Evolutionary conservation across 1,284 basidiomycete genomes (phyloP).

Genomic region (Tilletia indica): DNA sequence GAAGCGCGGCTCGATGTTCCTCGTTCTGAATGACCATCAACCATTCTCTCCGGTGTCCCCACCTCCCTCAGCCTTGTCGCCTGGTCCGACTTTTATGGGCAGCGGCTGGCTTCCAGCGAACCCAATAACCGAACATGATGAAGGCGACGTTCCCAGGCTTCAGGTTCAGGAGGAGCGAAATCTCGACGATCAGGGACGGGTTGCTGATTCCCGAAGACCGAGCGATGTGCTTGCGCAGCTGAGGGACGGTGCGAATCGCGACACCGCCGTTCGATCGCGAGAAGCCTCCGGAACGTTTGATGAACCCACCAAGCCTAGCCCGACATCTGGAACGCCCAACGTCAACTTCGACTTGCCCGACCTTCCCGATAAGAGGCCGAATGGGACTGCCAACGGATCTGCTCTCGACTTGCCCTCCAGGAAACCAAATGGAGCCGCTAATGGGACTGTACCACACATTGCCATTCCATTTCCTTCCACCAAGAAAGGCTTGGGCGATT

Average conservation of each 20-base stretch:
- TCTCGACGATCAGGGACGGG: background rate
- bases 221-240: slow-evolving; percentile 4
- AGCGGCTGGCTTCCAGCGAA: slow-evolving; percentile 3
- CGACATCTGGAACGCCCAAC: background rate
- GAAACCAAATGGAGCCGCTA: background rate
- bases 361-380: background rate
- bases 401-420: background rate
- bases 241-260: background rate
- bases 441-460: background rate
- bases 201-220: slow-evolving; percentile 8
- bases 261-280: background rate
- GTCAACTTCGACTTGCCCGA: slow-evolving; percentile 14
- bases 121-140: slow-evolving; percentile 7
- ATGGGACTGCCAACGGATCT: background rate
- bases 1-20: background rate
- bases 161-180: background rate
- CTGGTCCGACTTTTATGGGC: background rate
- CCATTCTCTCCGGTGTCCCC: background rate
- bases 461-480: background rate
- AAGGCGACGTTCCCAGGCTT: background rate
- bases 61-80: background rate
- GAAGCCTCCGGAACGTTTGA: slow-evolving; percentile 7
- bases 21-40: background rate
- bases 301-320: background rate
- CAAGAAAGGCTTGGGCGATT: background rate